These are phyloP conservation scores for Hyaloscypha bicolor DNA, from an alignment of 495 filamentous ascomycete genomes.

Conservation along the genomic window DNA sequence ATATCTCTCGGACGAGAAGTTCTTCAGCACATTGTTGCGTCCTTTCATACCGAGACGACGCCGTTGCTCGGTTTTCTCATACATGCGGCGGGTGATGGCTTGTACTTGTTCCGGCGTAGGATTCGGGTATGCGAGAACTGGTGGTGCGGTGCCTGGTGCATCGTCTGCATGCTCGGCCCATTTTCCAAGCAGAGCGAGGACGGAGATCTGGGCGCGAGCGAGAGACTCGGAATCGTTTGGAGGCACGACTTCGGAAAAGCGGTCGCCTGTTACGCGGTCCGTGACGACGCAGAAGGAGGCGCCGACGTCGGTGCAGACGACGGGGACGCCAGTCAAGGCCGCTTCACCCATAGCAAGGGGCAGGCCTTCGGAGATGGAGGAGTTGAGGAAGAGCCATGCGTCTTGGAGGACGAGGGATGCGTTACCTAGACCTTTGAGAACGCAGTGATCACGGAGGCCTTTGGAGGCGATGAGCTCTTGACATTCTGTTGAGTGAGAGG, in stretches of 20 bases:
- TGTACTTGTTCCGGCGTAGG: constrained; percentile 56
- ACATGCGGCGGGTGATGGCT: constrained; percentile 60
- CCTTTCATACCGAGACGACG: constrained; percentile 63
- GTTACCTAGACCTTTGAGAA: constrained; percentile 53
- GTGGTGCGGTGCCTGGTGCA: constrained; percentile 37
- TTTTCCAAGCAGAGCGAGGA: constrained; percentile 61
- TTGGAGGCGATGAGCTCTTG: constrained; percentile 65
- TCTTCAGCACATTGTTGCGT: constrained; percentile 60
- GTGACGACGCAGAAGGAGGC: constrained; percentile 54
- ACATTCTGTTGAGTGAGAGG: constrained; percentile 61
- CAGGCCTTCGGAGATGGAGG: constrained; percentile 65
- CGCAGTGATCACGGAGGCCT: too few species aligned
- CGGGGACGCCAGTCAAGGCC: constrained; percentile 62
- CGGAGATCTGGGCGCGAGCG: constrained; percentile 62
- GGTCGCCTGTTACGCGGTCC: constrained; percentile 55
- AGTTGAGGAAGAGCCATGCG: constrained; percentile 69
- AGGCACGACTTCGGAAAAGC: constrained; percentile 63
- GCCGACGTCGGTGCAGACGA: constrained; percentile 53
- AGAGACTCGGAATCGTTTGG: constrained; percentile 63
- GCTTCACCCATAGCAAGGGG: constrained; percentile 67
- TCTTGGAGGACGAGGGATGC: constrained; percentile 59
- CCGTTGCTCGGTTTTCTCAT: constrained; percentile 59
- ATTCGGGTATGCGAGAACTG: constrained; percentile 47
- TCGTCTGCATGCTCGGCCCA: constrained; percentile 59
- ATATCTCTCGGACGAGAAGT: constrained; percentile 63